These are phyloP conservation scores for Endoconidiophora laricicola DNA, from an alignment of 2,329 filamentous ascomycete species.

Conservation along the genomic window DNA sequence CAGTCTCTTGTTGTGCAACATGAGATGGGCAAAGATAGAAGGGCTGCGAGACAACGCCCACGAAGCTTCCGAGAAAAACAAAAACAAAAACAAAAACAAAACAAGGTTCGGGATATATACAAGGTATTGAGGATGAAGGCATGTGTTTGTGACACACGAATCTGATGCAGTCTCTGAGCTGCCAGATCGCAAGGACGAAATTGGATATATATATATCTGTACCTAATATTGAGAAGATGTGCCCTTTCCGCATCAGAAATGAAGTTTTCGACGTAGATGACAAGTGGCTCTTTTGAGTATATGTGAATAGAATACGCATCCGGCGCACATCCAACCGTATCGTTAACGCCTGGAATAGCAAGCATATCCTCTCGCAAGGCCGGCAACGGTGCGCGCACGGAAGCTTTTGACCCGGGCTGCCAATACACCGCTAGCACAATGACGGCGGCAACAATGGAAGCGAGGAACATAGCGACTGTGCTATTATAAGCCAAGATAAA, in stretches of 20 bases:
- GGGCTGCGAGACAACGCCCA: background rate
- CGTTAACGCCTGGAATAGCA: conserved; percentile 28
- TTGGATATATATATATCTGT: conserved; percentile 14
- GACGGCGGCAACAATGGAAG: conserved; percentile 25
- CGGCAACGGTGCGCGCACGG: conserved; percentile 26
- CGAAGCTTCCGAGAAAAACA: background rate
- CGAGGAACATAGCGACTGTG: background rate
- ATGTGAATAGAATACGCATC: conserved; percentile 32
- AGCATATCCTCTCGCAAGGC: conserved; percentile 33
- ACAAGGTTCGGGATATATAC: background rate
- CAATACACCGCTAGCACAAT: conserved; percentile 26
- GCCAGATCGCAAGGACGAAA: background rate
- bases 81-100: background rate
- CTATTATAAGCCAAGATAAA: background rate
- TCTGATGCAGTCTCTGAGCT: too few species aligned
- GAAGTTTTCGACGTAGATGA: conserved; percentile 33
- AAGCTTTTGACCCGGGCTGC: conserved; percentile 26
- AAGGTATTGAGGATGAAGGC: background rate
- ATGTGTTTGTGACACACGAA: too few species aligned
- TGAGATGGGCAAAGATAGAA: background rate
- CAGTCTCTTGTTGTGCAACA: background rate
- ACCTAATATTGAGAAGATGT: conserved; percentile 29
- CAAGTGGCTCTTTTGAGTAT: conserved; percentile 21
- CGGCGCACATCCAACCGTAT: conserved; percentile 22
- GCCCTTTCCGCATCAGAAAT: conserved; percentile 25